These are phyloP conservation scores for Talaromyces thailandensis DNA, from an alignment of 495 filamentous ascomycete species.

Conservation along the genomic window DNA sequence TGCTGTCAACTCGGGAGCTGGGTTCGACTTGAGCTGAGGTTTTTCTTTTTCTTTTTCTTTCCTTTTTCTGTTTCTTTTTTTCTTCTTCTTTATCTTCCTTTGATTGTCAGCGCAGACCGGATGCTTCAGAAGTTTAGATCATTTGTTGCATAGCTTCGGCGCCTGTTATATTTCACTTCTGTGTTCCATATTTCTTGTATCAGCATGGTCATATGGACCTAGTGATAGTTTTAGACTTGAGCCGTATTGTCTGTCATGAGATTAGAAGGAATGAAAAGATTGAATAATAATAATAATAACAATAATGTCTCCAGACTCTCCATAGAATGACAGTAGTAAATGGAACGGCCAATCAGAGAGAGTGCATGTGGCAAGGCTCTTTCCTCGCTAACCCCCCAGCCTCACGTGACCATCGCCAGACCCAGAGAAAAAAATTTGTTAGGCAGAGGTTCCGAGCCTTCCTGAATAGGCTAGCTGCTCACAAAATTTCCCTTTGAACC, in stretches of 20 bases:
- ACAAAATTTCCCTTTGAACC: constrained; percentile 24
- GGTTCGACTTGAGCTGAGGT: constrained; percentile 80
- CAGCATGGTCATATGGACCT: not conserved
- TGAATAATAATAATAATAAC: no score
- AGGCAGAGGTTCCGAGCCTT: not conserved
- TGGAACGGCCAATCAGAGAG: not conserved
- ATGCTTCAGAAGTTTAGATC: not conserved
- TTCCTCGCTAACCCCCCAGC: not conserved
- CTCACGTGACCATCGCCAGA: not conserved
- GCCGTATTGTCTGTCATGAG: not conserved
- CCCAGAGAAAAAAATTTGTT: not conserved
- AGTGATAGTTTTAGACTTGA: not conserved
- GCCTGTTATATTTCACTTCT: not conserved
- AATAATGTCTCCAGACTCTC: no score
- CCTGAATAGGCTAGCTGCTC: constrained; percentile 10
- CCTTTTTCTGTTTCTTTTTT: not conserved
- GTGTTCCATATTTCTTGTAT: not conserved
- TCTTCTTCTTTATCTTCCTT: not conserved
- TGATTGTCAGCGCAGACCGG: not conserved
- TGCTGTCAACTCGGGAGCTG: constrained; percentile 83
- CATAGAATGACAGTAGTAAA: no score
- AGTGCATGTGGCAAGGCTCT: not conserved
- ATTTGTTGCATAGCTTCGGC: constrained; percentile 7
- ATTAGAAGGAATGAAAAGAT: not conserved
- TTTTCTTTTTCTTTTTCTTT: not conserved